Percentiles rank a stretch among this genome's conserved stretches.
Conservation (phyloP, 768 basidiomycete genomes). For the Pleurotus giganteus region DNA sequence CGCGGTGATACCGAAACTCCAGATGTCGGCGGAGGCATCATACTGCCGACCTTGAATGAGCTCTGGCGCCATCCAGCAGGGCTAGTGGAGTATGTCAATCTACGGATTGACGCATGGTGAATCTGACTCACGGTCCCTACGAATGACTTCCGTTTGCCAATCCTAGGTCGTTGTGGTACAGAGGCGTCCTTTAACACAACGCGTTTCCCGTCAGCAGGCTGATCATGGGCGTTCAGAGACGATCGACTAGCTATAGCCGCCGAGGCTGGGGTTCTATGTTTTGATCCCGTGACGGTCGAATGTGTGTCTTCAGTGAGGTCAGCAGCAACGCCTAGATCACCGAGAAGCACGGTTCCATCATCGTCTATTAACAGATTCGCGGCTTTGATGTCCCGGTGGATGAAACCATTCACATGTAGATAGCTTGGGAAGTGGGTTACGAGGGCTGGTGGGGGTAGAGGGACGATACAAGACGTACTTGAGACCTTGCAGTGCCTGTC, state of each 20-base stretch:
- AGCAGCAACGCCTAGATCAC: slow-evolving; percentile 91
- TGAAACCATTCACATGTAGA: slow-evolving; percentile 85
- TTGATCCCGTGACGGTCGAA: slow-evolving; percentile 12
- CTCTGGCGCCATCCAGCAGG: slow-evolving; percentile 98
- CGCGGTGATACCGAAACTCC: slow-evolving; percentile 96
- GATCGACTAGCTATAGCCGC: slow-evolving; percentile 24
- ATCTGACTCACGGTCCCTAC: slow-evolving; percentile 73
- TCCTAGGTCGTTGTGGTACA: slow-evolving; percentile 33
- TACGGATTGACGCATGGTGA: neutral
- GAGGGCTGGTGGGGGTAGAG: slow-evolving; percentile 5
- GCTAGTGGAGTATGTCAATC: slow-evolving; percentile 36
- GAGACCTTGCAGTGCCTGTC: slow-evolving; percentile 85
- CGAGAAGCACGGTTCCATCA: slow-evolving; percentile 85
- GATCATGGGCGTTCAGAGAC: slow-evolving; percentile 19
- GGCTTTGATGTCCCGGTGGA: slow-evolving; percentile 93
- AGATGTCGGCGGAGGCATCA: slow-evolving; percentile 88
- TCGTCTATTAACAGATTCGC: slow-evolving; percentile 92
- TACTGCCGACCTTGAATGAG: slow-evolving; percentile 83
- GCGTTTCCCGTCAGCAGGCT: slow-evolving; percentile 22
- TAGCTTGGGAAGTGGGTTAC: slow-evolving; percentile 46
- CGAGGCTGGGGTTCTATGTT: slow-evolving; percentile 27
- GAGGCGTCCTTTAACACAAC: slow-evolving; percentile 34
- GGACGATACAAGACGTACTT: slow-evolving; percentile 47
- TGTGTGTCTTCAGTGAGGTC: slow-evolving; percentile 64
- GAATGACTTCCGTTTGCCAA: slow-evolving; percentile 87